Evolutionary conservation across 345 rosid genomes (phyloP).

Genomic region (Eucalyptus cloeziana): DNA sequence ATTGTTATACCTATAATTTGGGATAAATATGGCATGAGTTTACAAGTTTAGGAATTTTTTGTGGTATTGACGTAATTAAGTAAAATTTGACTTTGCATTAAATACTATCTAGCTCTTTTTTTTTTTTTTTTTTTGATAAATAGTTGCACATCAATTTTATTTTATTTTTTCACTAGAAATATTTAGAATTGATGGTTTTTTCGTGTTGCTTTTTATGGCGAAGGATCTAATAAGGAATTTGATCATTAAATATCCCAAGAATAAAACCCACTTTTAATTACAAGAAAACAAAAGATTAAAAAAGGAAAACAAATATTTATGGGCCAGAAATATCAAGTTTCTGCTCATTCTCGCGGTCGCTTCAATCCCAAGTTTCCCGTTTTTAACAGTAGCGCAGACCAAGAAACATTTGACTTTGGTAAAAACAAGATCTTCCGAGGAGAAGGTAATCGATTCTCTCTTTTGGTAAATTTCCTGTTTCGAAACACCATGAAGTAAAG

Average conservation of each 20-base stretch:
- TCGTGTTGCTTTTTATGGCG: neutral
- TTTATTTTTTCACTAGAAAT: neutral
- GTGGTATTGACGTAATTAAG: neutral
- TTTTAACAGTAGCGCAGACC: neutral
- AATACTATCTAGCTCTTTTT: neutral
- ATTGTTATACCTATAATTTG: too few relatives aligned
- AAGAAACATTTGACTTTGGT: neutral
- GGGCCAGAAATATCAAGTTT: neutral
- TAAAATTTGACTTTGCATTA: neutral
- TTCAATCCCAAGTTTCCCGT: neutral
- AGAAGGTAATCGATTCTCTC: neutral
- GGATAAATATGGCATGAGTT: neutral
- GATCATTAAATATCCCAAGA: neutral
- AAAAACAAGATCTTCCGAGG: neutral
- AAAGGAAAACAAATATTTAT: neutral
- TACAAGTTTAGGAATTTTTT: neutral
- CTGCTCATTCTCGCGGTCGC: neutral
- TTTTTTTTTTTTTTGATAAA: neutral
- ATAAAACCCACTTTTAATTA: neutral
- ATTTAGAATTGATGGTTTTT: too few relatives aligned
- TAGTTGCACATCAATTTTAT: neutral
- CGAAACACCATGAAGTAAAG: neutral
- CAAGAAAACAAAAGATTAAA: neutral
- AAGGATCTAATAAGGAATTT: neutral
- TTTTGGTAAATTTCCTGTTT: neutral